These are phyloP conservation scores for Kitagawia praeruptora DNA, from an alignment of 129 eudicot species.

Conservation along the genomic window DNA sequence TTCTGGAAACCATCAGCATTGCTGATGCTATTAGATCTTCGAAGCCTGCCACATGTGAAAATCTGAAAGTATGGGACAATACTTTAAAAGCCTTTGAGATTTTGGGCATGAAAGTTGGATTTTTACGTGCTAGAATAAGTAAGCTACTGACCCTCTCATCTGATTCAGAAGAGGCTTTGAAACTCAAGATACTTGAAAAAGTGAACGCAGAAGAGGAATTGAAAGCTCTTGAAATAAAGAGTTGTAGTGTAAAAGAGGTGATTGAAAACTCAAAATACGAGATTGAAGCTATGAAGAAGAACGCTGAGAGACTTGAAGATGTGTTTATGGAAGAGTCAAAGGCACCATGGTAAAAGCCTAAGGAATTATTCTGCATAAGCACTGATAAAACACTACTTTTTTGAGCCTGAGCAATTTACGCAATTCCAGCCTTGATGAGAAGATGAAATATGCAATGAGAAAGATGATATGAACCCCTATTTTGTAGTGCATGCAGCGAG, in stretches of 20 bases:
- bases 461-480: background rate
- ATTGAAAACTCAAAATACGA: conserved; percentile 35
- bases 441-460: background rate
- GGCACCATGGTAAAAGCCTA: conserved; percentile 46
- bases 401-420: background rate
- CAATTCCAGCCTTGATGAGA: background rate
- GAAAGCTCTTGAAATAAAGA: conserved; percentile 25
- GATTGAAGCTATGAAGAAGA: conserved; percentile 28
- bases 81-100: conserved; percentile 56
- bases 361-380: background rate
- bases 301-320: conserved; percentile 21
- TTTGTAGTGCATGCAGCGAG: background rate
- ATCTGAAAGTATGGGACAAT: conserved; percentile 45
- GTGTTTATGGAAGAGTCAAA: conserved; percentile 32
- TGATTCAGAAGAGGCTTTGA: conserved; percentile 21
- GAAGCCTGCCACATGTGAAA: conserved; percentile 22
- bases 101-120: conserved; percentile 61
- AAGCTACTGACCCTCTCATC: conserved; percentile 28
- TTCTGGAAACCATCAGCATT: conserved; percentile 52
- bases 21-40: conserved; percentile 59
- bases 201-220: conserved; percentile 31
- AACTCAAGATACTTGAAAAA: conserved; percentile 26
- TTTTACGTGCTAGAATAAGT: conserved; percentile 32
- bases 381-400: background rate
- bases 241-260: conserved; percentile 24